Percentiles rank a stretch among this genome's conserved stretches.
Evolutionary conservation across 1,284 basidiomycete species (phyloP).

Genomic region (Chalciporus sp.): DNA sequence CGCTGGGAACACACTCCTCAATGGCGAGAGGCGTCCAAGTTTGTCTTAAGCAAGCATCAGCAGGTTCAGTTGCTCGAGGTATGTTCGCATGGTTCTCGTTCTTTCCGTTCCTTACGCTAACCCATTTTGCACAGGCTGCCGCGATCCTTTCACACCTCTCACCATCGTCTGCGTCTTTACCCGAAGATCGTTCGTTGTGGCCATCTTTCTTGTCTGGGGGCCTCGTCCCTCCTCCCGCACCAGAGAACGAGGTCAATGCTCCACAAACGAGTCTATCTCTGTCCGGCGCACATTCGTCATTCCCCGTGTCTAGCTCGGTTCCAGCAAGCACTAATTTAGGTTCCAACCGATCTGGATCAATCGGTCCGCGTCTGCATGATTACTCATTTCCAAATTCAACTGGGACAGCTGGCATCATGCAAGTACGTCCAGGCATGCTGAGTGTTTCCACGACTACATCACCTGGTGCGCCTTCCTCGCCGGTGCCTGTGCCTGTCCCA

Average conservation of each 20-base stretch:
- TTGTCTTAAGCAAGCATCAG: constrained; percentile 95
- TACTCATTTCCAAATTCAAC: constrained; percentile 48
- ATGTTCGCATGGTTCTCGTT: constrained; percentile 22
- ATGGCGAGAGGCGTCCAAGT: constrained; percentile 95
- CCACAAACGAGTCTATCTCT: constrained; percentile 21
- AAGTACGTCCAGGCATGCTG: constrained; percentile 60
- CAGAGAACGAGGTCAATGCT: constrained; percentile 19
- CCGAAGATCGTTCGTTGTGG: constrained; percentile 90
- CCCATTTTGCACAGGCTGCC: constrained; percentile 63
- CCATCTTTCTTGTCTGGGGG: constrained; percentile 77
- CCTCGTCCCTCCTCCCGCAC: constrained; percentile 57
- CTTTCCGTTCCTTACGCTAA: constrained; percentile 9
- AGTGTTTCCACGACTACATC: constrained; percentile 42
- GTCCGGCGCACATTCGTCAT: constrained; percentile 20
- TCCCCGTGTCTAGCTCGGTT: constrained; percentile 45
- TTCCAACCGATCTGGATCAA: constrained; percentile 39
- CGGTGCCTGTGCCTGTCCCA: constrained; percentile 15
- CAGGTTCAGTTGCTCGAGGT: constrained; percentile 97
- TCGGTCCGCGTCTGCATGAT: constrained; percentile 65
- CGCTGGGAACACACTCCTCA: constrained; percentile 98
- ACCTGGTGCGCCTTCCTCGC: constrained; percentile 1
- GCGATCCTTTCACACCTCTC: constrained; percentile 90
- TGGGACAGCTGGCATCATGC: constrained; percentile 45
- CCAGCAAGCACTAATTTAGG: constrained; percentile 33
- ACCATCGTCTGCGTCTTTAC: constrained; percentile 73